Percentiles rank a stretch among this genome's conserved stretches.
These are phyloP conservation scores for Brassica cretica DNA, from an alignment of 345 rosid genomes.

Conservation along the genomic window DNA sequence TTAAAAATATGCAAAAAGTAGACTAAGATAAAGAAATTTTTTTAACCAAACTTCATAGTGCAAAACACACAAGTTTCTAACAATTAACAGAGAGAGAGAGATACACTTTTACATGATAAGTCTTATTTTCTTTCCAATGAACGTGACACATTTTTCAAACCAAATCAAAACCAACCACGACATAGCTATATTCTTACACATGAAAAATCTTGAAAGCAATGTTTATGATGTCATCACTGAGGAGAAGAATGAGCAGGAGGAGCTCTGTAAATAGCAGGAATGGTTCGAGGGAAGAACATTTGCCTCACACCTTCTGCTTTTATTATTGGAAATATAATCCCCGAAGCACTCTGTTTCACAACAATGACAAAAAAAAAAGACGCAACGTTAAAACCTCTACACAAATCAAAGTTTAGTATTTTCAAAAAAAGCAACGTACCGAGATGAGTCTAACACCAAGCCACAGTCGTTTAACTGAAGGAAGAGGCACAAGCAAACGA, in stretches of 20 bases:
- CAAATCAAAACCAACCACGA: slow-evolving; percentile 16
- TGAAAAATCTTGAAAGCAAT: not conserved
- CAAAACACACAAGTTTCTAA: not conserved
- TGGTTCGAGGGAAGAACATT: slow-evolving; percentile 52
- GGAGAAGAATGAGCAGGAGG: slow-evolving; percentile 37
- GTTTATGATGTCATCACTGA: slow-evolving; percentile 3
- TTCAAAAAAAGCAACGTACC: slow-evolving; percentile 33
- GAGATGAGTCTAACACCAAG: slow-evolving; percentile 49
- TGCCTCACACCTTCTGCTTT: slow-evolving; percentile 58
- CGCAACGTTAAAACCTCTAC: not conserved
- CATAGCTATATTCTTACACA: not conserved
- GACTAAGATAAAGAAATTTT: not conserved
- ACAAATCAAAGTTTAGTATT: not conserved
- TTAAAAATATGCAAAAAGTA: not conserved
- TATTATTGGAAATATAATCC: slow-evolving; percentile 53
- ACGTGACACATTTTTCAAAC: not conserved
- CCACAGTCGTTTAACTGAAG: slow-evolving; percentile 50
- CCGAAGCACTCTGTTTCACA: slow-evolving; percentile 49
- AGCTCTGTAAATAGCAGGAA: slow-evolving; percentile 52
- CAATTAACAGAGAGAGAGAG: not conserved
- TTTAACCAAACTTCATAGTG: not conserved
- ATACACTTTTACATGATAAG: not conserved
- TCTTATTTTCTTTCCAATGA: not conserved
- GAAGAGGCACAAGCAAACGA: slow-evolving; percentile 55
- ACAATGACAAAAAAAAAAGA: not conserved